Base-by-base conservation (phyloP, 73 alveolate genomes). In the Blepharisma japonicum region DNA sequence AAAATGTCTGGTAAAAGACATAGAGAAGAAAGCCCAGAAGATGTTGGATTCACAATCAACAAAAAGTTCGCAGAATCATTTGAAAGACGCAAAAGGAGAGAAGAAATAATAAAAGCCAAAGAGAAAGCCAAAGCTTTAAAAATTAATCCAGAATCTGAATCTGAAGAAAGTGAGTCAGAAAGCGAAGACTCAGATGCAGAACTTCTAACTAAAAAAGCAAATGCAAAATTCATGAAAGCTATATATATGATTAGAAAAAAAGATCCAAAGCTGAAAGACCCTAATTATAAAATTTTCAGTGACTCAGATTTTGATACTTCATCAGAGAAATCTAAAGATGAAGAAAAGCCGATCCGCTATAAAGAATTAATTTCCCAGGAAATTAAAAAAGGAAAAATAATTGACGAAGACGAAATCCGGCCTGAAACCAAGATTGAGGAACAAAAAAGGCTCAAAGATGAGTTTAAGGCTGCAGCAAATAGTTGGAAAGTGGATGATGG, bases 111-210 rank as follows among this genome's bases (percentile, higher is more conserved):
- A 61, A 61, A 61, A 25, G 74, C 74, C 2, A 61, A 61, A 25
- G 74, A 61, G 47, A 14, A 25, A 9, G 74, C 74, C 14, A 14
- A 61, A 61, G 74, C 14, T 9, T 39, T 61, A 8, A 11, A 61
- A 14, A 14, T 61, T 61, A 14, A 61, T 39, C 23, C 74, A 61
- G 79, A 71, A 6, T 61, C 74, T 0, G 79, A 71, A 6, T 18
- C 86, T 49, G 83, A 81, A 49, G 76, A 45, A 11, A 45, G 56
- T 2, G 23, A 71, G 0, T 71, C 66, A 14, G 83, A 78, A n/a
- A 76, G 82, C 21, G 94, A 87, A 67, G 94, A 87, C 83, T 78
- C 80, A 6, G 90, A 82, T 8, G 94, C 84, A 11, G 89, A 61
- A 2, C 89, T 87, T 25, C 66, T 87, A 9, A 83, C 81, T 68